A percentile compares a stretch with the other conserved stretches of the same genome.
phyloP scores from a whole-genome alignment of 176 grass and related monocot species.

The Zoysia japonica region DNA sequence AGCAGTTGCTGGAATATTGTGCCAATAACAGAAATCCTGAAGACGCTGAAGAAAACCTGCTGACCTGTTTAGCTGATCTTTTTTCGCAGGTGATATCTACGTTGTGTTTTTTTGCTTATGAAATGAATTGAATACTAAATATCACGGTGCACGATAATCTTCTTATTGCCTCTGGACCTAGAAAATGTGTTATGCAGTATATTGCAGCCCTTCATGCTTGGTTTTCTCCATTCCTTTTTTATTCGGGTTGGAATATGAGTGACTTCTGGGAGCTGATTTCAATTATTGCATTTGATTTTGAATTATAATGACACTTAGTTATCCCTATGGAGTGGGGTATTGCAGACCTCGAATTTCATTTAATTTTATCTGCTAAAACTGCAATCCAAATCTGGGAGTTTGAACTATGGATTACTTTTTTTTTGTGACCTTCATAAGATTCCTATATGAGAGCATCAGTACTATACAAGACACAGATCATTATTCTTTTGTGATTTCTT shows the following conservation, averaged over 20 bases:
- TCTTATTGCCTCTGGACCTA: neutral
- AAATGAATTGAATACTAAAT: neutral
- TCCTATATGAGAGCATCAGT: neutral
- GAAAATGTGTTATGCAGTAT: neutral
- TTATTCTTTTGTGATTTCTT: constrained; percentile 12
- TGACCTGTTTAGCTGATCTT: constrained; percentile 91
- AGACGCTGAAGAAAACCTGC: constrained; percentile 77
- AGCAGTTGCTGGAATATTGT: constrained; percentile 84
- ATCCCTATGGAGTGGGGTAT: neutral
- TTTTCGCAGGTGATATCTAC: constrained; percentile 72
- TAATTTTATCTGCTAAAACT: neutral
- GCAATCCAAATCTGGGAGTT: neutral
- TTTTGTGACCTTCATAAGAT: neutral
- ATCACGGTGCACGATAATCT: constrained; percentile 11
- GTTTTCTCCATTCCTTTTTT: neutral
- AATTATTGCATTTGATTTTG: neutral
- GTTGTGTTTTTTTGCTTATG: constrained; percentile 21
- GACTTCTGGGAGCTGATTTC: neutral
- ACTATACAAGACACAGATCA: neutral
- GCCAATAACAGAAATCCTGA: constrained; percentile 54
- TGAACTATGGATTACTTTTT: constrained; percentile 17
- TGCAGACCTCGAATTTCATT: neutral
- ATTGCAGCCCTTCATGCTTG: neutral
- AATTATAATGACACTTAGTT: neutral
- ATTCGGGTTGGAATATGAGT: neutral